Conservation (phyloP, 139 green algal genomes). For the Chlorella sp. region DNA sequence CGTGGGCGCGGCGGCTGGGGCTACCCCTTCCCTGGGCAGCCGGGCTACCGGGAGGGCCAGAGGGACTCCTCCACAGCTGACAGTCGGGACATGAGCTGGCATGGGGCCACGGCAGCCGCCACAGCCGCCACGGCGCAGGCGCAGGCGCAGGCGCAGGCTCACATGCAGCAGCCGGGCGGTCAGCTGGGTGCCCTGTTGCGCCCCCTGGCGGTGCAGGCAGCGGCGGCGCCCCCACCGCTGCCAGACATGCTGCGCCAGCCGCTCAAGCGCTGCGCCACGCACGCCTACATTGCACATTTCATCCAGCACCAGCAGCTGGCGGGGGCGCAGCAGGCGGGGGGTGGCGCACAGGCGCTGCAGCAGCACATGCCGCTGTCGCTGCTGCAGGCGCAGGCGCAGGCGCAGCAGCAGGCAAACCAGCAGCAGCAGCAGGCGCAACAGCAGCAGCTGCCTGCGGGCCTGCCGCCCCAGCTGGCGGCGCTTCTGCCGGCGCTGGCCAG, state of each 20-base stretch:
- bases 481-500: neutral
- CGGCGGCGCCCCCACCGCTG: neutral
- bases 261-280: conserved; percentile 64
- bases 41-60: neutral
- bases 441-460: neutral
- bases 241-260: conserved; percentile 28
- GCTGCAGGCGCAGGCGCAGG: neutral
- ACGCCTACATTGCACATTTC: conserved; percentile 79
- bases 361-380: neutral
- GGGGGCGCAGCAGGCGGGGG: neutral
- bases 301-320: conserved; percentile 61
- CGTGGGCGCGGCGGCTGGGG: conserved; percentile 17
- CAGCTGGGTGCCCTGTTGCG: neutral
- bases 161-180: neutral
- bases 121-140: neutral
- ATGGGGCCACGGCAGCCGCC: neutral
- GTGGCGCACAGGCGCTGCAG: conserved; percentile 1
- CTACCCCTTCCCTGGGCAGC: neutral
- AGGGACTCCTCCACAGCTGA: neutral
- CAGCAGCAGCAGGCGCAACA: neutral
- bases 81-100: conserved; percentile 7
- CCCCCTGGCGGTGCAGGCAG: too few relatives aligned
- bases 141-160: neutral
- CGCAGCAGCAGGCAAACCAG: neutral
- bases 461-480: neutral